Conservation (phyloP, 371 early-diverging fungal species). For the Cokeromyces recurvatus region DNA sequence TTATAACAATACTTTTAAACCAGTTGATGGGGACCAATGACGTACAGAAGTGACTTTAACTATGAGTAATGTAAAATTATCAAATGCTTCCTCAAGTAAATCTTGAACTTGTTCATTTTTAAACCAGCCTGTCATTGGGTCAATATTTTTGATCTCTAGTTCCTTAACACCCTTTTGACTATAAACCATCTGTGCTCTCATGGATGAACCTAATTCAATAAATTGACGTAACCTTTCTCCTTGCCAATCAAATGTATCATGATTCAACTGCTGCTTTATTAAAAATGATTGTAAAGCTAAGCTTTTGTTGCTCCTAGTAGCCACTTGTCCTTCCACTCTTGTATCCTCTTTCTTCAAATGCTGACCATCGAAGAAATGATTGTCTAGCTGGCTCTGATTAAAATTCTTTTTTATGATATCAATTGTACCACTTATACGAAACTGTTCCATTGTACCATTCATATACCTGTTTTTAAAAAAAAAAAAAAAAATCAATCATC, state of each 20-base stretch:
- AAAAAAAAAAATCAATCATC: too few species aligned
- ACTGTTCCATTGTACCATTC: constrained; percentile 34
- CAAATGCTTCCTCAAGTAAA: constrained; percentile 27
- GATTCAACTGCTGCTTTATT: constrained; percentile 7
- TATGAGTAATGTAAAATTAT: constrained; percentile 31
- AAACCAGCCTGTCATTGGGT: constrained; percentile 19
- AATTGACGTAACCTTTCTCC: constrained; percentile 34
- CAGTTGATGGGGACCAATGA: constrained; percentile 18
- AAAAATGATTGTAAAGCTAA: constrained; percentile 19
- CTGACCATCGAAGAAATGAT: too few species aligned
- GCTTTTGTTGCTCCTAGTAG: too few species aligned
- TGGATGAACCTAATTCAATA: constrained; percentile 4
- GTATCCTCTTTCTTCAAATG: not conserved
- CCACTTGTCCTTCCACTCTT: too few species aligned
- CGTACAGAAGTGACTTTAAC: constrained; percentile 28
- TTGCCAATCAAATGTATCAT: constrained; percentile 27
- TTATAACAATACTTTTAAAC: constrained; percentile 7
- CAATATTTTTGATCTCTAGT: constrained; percentile 7
- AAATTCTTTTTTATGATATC: constrained; percentile 6
- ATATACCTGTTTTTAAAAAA: constrained; percentile 36
- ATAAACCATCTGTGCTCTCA: constrained; percentile 9
- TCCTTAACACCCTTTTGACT: not conserved
- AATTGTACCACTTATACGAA: constrained; percentile 25
- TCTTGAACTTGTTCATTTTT: constrained; percentile 19
- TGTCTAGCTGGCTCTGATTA: not conserved